Conservation (phyloP, 805 yeast genomes). For the Candida schatavii region DNA sequence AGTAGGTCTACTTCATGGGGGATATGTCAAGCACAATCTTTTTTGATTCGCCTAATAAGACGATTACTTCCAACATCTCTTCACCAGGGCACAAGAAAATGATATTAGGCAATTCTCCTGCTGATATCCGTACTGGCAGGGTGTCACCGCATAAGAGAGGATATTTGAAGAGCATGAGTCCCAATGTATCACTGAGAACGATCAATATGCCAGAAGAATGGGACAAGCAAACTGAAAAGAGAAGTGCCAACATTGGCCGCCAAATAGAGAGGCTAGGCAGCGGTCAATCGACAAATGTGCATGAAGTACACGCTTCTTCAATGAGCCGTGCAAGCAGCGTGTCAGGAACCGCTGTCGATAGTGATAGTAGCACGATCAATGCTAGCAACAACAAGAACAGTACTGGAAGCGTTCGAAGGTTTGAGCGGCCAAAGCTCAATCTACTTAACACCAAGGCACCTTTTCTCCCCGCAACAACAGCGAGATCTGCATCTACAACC, state of each 20-base stretch:
- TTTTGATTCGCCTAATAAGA: conserved; percentile 4
- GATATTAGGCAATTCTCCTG: conserved; percentile 2
- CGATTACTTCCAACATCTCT: not conserved
- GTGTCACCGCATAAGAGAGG: conserved; percentile 24
- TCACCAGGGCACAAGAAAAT: not conserved
- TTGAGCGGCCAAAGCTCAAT: conserved; percentile 3
- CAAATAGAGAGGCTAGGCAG: conserved; percentile 1
- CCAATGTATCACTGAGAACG: conserved; percentile 29
- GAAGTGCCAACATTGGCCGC: not conserved
- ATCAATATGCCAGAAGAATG: conserved; percentile 15
- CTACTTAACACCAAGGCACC: not conserved
- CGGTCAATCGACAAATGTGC: not conserved
- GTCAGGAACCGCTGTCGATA: not conserved
- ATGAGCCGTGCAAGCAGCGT: not conserved
- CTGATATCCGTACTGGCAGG: not conserved
- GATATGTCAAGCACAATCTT: conserved; percentile 4
- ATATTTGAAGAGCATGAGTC: conserved; percentile 34
- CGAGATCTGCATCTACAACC: conserved; percentile 27
- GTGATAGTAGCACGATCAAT: too few species aligned
- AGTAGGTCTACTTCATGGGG: not conserved
- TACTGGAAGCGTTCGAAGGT: not conserved
- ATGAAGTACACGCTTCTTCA: too few species aligned
- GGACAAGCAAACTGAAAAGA: conserved; percentile 2
- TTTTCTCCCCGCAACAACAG: conserved; percentile 16
- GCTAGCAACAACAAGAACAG: not conserved